These are phyloP conservation scores for Blastosporella zonata DNA, from an alignment of 1,284 basidiomycete species.

Conservation along the genomic window DNA sequence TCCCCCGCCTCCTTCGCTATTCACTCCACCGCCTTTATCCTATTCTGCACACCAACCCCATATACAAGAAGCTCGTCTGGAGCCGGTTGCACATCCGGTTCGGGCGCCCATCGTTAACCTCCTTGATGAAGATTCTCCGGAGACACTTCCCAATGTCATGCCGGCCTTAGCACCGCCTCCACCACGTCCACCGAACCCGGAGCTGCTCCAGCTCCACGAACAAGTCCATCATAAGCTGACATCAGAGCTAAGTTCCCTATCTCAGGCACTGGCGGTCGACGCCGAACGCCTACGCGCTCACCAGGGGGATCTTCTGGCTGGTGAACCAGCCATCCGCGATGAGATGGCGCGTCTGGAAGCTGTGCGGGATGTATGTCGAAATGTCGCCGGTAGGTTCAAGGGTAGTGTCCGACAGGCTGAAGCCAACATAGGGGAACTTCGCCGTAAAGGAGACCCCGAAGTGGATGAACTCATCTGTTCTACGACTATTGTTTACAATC, in stretches of 20 bases:
- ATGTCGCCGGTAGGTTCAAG: conserved; percentile 68
- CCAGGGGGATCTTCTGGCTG: conserved; percentile 81
- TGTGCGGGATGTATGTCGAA: conserved; percentile 88
- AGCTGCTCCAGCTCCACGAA: conserved; percentile 82
- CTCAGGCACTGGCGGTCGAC: conserved; percentile 65
- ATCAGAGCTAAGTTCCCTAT: conserved; percentile 65
- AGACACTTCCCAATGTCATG: conserved; percentile 19
- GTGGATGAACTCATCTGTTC: conserved; percentile 95
- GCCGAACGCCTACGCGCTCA: conserved; percentile 77
- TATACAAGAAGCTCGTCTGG: conserved; percentile 15
- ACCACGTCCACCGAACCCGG: conserved; percentile 86
- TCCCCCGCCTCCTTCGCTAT: conserved; percentile 4
- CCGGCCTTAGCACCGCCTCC: conserved; percentile 44
- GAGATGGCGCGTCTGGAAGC: conserved; percentile 95
- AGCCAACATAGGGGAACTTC: conserved; percentile 65
- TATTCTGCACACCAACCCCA: conserved; percentile 25
- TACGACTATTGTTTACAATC: conserved; percentile 93
- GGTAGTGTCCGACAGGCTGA: conserved; percentile 65
- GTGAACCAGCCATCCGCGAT: conserved; percentile 90
- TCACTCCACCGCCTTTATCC: conserved; percentile 23
- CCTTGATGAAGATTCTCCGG: conserved; percentile 48
- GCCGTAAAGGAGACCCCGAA: conserved; percentile 72
- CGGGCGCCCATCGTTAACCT: conserved; percentile 41
- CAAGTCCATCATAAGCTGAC: conserved; percentile 76
- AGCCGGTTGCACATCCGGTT: conserved; percentile 16